A percentile compares a stretch with the other conserved stretches of the same genome.
phyloP scores from a whole-genome alignment of 2,329 filamentous ascomycete species.

The Mollisiaceae sp. region DNA sequence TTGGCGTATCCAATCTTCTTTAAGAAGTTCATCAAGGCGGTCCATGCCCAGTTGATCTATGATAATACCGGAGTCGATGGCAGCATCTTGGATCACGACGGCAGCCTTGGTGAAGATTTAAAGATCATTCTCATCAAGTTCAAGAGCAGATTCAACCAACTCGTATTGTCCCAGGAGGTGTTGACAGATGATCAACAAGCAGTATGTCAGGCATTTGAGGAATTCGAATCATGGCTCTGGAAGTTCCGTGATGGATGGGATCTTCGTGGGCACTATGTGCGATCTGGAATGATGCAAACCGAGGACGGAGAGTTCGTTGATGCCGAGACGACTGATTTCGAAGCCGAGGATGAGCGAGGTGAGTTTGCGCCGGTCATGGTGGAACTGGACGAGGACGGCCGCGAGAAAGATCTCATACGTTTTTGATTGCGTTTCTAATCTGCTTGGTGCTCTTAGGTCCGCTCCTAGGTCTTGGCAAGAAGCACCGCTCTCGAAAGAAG shows the following conservation, averaged over 20 bases:
- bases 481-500: neutral
- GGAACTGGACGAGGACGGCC: constrained; percentile 42
- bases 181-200: constrained; percentile 49
- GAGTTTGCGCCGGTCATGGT: constrained; percentile 43
- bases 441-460: constrained; percentile 31
- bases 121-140: constrained; percentile 58
- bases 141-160: constrained; percentile 57
- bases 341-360: constrained; percentile 54
- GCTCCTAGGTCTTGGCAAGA: neutral
- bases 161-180: constrained; percentile 46
- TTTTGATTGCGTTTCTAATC: constrained; percentile 36
- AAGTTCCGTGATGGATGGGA: constrained; percentile 58
- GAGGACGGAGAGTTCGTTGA: constrained; percentile 56
- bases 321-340: constrained; percentile 54
- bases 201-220: constrained; percentile 54
- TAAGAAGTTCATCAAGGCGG: constrained; percentile 52
- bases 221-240: constrained; percentile 54
- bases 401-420: constrained; percentile 41
- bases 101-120: constrained; percentile 44
- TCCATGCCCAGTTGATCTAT: constrained; percentile 62
- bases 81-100: constrained; percentile 45
- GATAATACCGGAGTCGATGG: constrained; percentile 55
- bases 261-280: constrained; percentile 54
- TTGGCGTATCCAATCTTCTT: constrained; percentile 51
- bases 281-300: constrained; percentile 54